phyloP scores from a whole-genome alignment of 164 flowering plant species.

The Magnolia sinica region DNA sequence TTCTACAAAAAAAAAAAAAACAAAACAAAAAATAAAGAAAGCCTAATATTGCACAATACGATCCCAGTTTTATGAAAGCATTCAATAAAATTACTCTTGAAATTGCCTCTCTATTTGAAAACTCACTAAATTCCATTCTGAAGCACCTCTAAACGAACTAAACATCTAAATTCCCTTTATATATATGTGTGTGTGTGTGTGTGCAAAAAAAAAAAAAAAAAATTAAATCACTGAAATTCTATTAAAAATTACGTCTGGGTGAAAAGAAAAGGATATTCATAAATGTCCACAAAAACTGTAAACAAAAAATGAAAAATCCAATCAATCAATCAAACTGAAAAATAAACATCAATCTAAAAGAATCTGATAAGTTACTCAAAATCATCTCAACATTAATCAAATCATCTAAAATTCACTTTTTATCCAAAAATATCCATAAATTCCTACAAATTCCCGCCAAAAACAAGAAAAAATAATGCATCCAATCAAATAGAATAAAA shows the following conservation, averaged over 20 bases:
- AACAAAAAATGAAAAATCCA: no score
- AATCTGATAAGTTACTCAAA: neutral
- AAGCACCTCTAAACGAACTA: neutral
- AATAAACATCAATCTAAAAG: no score
- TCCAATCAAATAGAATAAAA: neutral
- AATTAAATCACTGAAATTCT: no score
- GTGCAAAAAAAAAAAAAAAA: no score
- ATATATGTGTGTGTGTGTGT: neutral
- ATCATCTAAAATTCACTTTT: neutral
- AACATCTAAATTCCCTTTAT: neutral
- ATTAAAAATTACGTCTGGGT: no score
- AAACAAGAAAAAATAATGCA: neutral
- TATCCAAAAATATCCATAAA: neutral
- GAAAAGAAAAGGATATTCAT: no score
- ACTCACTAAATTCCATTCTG: neutral
- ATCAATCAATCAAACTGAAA: no score
- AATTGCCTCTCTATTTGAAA: neutral
- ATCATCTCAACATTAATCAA: neutral
- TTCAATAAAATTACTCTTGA: neutral
- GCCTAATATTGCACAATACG: neutral
- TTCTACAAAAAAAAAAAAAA: neutral
- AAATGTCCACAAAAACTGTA: no score
- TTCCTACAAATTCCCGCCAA: no score
- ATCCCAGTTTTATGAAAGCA: neutral
- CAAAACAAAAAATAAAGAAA: no score